A percentile compares a stretch with the other conserved stretches of the same genome.
These are phyloP conservation scores for Neurospora sp. DNA, from an alignment of 495 filamentous ascomycete species.

Conservation along the genomic window DNA sequence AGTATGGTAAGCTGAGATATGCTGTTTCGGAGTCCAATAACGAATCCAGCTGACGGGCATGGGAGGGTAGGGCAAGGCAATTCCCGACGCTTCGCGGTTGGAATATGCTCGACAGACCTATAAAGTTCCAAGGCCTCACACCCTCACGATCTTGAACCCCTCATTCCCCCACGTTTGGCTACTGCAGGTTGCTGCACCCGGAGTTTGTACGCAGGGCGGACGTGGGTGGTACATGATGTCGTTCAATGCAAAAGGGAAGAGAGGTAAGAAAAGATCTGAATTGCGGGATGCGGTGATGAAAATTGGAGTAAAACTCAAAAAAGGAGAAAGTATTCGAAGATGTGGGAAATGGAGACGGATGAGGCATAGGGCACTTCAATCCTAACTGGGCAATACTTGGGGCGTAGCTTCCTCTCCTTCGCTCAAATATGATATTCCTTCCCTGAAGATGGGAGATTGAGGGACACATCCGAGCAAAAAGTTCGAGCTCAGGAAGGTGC, in stretches of 20 bases:
- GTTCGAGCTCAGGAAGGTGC: too few species aligned
- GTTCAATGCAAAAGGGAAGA: not conserved
- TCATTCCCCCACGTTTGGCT: slow-evolving; percentile 29
- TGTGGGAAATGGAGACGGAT: too few species aligned
- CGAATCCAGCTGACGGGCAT: not conserved
- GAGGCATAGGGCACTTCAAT: too few species aligned
- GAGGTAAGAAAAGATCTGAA: too few species aligned
- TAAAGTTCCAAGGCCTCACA: slow-evolving; percentile 1
- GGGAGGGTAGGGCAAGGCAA: not conserved
- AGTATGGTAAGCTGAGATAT: not conserved
- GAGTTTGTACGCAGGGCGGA: not conserved
- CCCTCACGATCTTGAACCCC: slow-evolving; percentile 8
- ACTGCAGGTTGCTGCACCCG: slow-evolving; percentile 20
- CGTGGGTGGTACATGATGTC: not conserved
- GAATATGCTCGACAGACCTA: not conserved
- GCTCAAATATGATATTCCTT: too few species aligned
- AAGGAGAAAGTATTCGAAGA: too few species aligned
- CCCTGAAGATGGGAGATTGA: too few species aligned
- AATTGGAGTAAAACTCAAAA: too few species aligned
- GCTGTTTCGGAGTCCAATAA: not conserved
- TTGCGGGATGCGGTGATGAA: too few species aligned
- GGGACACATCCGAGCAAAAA: too few species aligned
- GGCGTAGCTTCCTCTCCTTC: too few species aligned
- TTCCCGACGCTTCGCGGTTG: not conserved
- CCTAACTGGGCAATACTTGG: too few species aligned